phyloP scores from a whole-genome alignment of 1,284 basidiomycete species.

The Cryptococcus sp. region DNA sequence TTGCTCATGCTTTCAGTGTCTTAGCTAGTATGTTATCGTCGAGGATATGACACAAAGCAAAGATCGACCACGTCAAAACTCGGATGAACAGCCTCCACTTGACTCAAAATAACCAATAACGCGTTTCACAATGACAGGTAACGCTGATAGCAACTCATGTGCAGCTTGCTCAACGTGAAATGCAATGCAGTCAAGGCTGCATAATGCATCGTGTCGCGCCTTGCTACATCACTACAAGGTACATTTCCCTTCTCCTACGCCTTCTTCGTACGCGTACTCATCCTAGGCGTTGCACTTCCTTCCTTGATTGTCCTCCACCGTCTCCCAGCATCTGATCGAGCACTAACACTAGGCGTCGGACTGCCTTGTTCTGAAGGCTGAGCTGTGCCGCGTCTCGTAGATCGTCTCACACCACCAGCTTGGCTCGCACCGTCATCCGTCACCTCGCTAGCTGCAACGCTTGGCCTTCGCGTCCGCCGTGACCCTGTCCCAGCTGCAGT shows the following conservation, averaged over 20 bases:
- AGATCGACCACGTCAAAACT: no score
- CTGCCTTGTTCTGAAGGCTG: slow-evolving; percentile 33
- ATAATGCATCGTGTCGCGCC: no score
- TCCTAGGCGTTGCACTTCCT: slow-evolving; percentile 29
- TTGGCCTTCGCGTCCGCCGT: slow-evolving; percentile 14
- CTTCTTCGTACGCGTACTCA: slow-evolving; percentile 19
- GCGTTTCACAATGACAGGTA: no score
- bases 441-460: slow-evolving; percentile 25
- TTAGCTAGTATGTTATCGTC: no score
- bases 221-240: no score
- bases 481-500: slow-evolving; percentile 8
- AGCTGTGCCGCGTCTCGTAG: slow-evolving; percentile 28
- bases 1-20: not conserved
- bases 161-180: no score
- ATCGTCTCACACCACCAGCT: slow-evolving; percentile 16
- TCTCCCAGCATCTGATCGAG: slow-evolving; percentile 14
- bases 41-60: no score
- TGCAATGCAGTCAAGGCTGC: not conserved
- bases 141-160: no score
- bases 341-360: slow-evolving; percentile 43
- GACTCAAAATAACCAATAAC: no score
- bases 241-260: not conserved
- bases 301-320: slow-evolving; percentile 19
- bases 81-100: no score
- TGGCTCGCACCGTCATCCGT: slow-evolving; percentile 15